These are phyloP conservation scores for Ustilago curta DNA, from an alignment of 1,284 basidiomycete genomes.

Conservation along the genomic window DNA sequence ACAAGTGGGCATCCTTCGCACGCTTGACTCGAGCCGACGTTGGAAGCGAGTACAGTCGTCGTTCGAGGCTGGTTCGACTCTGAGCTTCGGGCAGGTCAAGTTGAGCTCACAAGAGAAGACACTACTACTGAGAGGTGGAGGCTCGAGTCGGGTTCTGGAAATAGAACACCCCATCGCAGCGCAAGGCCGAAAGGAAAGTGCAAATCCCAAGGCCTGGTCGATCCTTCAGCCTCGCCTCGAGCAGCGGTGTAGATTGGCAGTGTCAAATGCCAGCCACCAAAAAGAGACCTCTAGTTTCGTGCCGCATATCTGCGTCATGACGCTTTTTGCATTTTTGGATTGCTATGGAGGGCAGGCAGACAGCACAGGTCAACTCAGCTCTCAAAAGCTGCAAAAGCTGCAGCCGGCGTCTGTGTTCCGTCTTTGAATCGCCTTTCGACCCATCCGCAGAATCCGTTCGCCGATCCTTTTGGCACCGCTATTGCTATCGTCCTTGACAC, in stretches of 20 bases:
- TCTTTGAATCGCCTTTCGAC: constrained; percentile 1
- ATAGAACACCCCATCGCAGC: too few relatives aligned
- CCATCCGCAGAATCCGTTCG: constrained; percentile 32
- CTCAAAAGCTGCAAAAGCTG: neutral
- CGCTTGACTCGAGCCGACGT: too few relatives aligned
- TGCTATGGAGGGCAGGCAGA: constrained; percentile 3
- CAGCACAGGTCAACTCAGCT: constrained; percentile 1
- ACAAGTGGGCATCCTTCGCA: too few relatives aligned
- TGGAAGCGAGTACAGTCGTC: too few relatives aligned
- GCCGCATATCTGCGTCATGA: constrained; percentile 36
- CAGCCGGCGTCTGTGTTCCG: constrained; percentile 37
- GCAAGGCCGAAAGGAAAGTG: too few relatives aligned
- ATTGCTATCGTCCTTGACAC: neutral
- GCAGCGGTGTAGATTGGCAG: neutral
- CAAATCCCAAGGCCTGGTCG: too few relatives aligned
- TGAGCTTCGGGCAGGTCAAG: too few relatives aligned
- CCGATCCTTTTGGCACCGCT: constrained; percentile 4
- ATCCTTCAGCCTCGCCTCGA: too few relatives aligned
- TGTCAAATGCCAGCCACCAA: neutral
- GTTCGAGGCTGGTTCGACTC: too few relatives aligned
- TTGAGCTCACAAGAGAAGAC: too few relatives aligned
- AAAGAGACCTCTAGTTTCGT: constrained; percentile 3
- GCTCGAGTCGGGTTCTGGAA: too few relatives aligned
- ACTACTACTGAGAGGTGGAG: too few relatives aligned
- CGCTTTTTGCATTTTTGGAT: constrained; percentile 16